Conservation (phyloP, 345 rosid species). For the Melastoma malabathricum region DNA sequence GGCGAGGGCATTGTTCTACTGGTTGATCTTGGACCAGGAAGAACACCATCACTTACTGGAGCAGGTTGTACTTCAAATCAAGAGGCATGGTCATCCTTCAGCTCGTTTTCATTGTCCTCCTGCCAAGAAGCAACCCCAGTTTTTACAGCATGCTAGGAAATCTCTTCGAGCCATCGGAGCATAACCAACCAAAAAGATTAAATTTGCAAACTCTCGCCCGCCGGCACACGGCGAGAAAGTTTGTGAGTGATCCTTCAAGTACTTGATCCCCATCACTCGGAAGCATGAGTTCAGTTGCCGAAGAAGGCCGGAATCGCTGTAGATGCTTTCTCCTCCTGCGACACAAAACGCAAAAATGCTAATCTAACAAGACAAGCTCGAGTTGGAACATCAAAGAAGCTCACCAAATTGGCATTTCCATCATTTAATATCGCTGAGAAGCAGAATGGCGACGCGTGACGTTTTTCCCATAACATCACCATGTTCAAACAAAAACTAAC, state of each 20-base stretch:
- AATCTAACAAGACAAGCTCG: not conserved
- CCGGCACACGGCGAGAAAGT: constrained; percentile 51
- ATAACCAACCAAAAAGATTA: constrained; percentile 1
- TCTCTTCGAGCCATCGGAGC: not conserved
- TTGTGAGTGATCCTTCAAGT: constrained; percentile 69
- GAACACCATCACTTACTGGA: constrained; percentile 63
- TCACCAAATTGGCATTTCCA: not conserved
- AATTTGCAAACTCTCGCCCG: constrained; percentile 28
- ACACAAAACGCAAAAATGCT: constrained; percentile 10
- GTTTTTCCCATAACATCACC: not conserved
- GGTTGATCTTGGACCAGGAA: constrained; percentile 73
- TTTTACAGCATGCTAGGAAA: not conserved
- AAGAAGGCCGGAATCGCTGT: constrained; percentile 69
- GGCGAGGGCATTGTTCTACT: constrained; percentile 67
- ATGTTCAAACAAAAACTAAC: constrained; percentile 19
- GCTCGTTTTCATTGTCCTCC: not conserved
- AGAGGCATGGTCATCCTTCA: constrained; percentile 9
- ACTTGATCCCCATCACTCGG: constrained; percentile 77
- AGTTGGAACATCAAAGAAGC: not conserved
- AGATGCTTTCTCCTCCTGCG: constrained; percentile 62
- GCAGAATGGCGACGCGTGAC: not conserved
- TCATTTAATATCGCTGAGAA: not conserved
- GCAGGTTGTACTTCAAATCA: constrained; percentile 71
- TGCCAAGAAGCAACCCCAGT: not conserved
- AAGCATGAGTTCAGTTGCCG: constrained; percentile 57